A percentile compares a stretch with the other conserved stretches of the same genome.
These are phyloP conservation scores for Castanopsis chinensis DNA, from an alignment of 306 rosid species.

Conservation along the genomic window DNA sequence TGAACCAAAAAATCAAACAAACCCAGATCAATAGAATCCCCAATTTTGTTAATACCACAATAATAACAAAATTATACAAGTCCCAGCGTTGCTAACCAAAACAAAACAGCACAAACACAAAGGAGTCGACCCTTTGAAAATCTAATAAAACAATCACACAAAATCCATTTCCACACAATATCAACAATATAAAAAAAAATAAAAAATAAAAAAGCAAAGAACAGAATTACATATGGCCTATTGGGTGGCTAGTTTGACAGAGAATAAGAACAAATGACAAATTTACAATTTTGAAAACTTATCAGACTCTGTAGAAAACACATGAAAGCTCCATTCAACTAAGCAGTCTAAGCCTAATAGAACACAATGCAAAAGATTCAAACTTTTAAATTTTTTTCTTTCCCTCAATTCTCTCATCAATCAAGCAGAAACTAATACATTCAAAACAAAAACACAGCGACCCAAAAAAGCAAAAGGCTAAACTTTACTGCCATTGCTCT, in stretches of 20 bases:
- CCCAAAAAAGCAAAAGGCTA: background rate
- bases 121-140: background rate
- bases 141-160: background rate
- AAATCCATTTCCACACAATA: background rate
- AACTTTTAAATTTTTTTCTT: background rate
- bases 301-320: background rate
- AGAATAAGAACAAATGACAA: background rate
- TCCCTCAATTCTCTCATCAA: slow-evolving; percentile 20
- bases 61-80: slow-evolving; percentile 5
- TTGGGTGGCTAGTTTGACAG: background rate
- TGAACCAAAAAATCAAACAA: slow-evolving; percentile 19
- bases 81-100: slow-evolving; percentile 12
- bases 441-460: background rate
- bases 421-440: slow-evolving; percentile 19
- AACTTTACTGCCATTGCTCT: slow-evolving; percentile 72
- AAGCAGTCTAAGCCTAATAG: background rate
- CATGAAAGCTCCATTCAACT: background rate
- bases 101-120: background rate
- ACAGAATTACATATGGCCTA: slow-evolving; percentile 1
- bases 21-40: slow-evolving; percentile 16
- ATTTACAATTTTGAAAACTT: background rate
- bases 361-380: slow-evolving; percentile 30
- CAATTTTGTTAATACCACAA: background rate
- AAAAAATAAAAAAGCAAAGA: background rate
- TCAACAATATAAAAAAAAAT: background rate